Evolutionary conservation across 2,329 filamentous ascomycete genomes (phyloP), one percentile per base, ranked within the genome.

Genomic region (Bretziella fagacearum): DNA sequence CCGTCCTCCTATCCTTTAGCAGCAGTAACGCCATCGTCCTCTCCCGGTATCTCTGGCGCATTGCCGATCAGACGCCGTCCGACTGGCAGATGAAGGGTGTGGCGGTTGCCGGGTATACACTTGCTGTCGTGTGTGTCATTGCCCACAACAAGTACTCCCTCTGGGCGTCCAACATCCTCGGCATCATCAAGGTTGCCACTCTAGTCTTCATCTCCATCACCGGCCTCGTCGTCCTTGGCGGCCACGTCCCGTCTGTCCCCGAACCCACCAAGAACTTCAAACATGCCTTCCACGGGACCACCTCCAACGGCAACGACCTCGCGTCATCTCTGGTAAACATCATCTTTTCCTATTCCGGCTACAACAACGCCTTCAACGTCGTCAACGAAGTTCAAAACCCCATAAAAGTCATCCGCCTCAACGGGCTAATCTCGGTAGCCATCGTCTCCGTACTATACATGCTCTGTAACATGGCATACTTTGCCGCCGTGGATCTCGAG

Each of bases 41-140:
- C 22, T 71, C 78, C 0, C 63, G 70, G 32, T 83, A 83, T 53
- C 57, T 81, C 0, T 83, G 73, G 59, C 65, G 67, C 6, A 73
- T 77, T 36, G 68, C 63, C 1, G 71, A 66, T 0, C 57, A 62
- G 0, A 59, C 58, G 0, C 69, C 73, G 0, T 68, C 69, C 0
- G 61, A 64, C n/a, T 83, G 78, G 79, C 64, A 81, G 54, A 57
- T 72, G 45, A 81, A 81, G 55, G 79, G 77, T 1, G 70, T 81
- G 2, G 79, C 79, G 0, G 61, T 81, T 20, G 77, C 73, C 1
- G 71, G 67, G 0, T 81, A 81, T 54, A 77, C 72, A 0, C 55
- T 77, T 0, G 74, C 76, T 3, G 63, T 70, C 1, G 51, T 78
- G 1, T 63, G 73, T 48, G 63, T 66, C 48, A 53, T 71, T 4